Percentiles rank a stretch among this genome's conserved stretches.
Evolutionary conservation across 345 rosid species (phyloP).

Genomic region (Microthlaspi erraticum): DNA sequence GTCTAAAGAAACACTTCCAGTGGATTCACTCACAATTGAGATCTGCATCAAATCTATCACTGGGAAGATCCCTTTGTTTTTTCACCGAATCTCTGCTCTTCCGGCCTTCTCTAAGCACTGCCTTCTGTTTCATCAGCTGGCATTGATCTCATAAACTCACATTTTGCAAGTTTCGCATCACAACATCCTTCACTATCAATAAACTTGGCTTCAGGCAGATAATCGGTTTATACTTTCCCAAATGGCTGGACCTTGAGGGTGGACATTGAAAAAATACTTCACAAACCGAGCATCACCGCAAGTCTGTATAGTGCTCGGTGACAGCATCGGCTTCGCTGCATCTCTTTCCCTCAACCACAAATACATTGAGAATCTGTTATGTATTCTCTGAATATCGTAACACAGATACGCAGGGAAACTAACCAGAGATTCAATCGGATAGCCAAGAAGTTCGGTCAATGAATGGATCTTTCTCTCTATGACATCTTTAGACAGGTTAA

Average conservation of each 20-base stretch:
- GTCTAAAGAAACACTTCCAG: conserved; percentile 2
- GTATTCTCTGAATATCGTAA: conserved; percentile 63
- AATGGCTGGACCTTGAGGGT: conserved; percentile 76
- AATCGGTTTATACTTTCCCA: conserved; percentile 70
- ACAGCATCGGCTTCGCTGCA: conserved; percentile 56
- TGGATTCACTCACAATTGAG: neutral
- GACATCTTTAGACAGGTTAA: conserved; percentile 71
- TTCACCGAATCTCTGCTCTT: conserved; percentile 5
- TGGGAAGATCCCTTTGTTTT: neutral
- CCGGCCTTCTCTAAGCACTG: neutral
- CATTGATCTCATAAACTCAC: conserved; percentile 9
- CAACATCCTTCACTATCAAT: conserved; percentile 24
- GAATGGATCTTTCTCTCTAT: conserved; percentile 70
- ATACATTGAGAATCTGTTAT: conserved; percentile 65
- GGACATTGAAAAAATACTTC: conserved; percentile 70
- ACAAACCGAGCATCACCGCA: conserved; percentile 72
- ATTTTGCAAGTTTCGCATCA: neutral
- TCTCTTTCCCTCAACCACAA: conserved; percentile 58
- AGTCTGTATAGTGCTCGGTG: conserved; percentile 73
- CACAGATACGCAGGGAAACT: conserved; percentile 72
- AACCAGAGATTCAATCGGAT: conserved; percentile 59
- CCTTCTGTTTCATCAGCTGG: conserved; percentile 19
- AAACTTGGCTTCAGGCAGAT: conserved; percentile 34
- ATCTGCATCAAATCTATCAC: conserved; percentile 2
- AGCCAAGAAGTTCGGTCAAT: conserved; percentile 57